These are phyloP conservation scores for Dothiorella sarmentorum DNA, from an alignment of 2,329 filamentous ascomycete genomes.

Conservation along the genomic window DNA sequence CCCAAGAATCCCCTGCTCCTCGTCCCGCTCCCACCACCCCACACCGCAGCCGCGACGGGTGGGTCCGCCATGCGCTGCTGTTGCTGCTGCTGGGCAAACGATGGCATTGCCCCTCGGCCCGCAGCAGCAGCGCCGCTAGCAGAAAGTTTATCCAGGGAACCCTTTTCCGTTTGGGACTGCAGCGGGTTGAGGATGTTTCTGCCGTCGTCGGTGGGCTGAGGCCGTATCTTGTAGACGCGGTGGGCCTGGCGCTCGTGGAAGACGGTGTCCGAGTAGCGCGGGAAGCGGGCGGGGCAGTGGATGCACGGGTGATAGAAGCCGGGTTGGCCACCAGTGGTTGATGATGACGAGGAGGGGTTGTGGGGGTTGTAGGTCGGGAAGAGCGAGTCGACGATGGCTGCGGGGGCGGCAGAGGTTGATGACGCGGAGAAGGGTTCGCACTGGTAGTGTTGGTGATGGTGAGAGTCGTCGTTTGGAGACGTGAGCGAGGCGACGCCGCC, in stretches of 20 bases:
- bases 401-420: not conserved
- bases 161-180: not conserved
- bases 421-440: not conserved
- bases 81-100: not conserved
- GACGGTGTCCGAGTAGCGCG: constrained; percentile 9
- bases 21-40: not conserved
- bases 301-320: not conserved
- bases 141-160: not conserved
- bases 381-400: not conserved
- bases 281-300: not conserved
- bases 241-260: constrained; percentile 20
- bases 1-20: not conserved
- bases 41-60: not conserved
- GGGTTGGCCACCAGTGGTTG: not conserved
- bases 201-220: not conserved
- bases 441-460: not conserved
- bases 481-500: constrained; percentile 18
- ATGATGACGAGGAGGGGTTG: not conserved
- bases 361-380: not conserved
- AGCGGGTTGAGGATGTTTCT: not conserved
- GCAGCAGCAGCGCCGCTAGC: not conserved
- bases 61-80: not conserved
- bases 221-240: not conserved
- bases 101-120: not conserved
- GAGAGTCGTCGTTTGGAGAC: not conserved